Evolutionary conservation across 768 basidiomycete genomes (phyloP), one percentile per base, ranked within the genome.

Genomic region (Dentipellis fragilis): DNA sequence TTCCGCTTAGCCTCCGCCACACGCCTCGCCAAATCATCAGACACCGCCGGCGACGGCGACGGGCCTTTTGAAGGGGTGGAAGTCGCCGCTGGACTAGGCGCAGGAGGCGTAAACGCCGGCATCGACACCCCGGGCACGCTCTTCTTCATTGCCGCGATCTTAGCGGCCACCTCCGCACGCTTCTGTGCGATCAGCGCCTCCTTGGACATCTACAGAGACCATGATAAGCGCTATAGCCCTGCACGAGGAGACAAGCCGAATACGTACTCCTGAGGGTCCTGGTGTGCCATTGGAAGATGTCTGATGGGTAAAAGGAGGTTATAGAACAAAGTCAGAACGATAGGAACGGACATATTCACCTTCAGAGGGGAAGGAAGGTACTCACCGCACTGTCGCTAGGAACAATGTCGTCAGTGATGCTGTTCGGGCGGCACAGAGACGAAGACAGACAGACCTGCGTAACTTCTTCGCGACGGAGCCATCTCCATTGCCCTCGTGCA

Each of bases 1-100:
- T 87, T 80, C 38, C 84, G 78, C 68, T 88, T 91, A 11, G 93
- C 90, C 58, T 96, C 95, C 7, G 87, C 88, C 0, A 96, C 81
- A 57, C 80, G 75, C 8, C 82, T 80, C 0, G 81, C 73, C 5
- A 92, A 67, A 58, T 90, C 88, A 57, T 87, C 85, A 23, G 77
- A 67, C 23, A 74, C 72, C 47, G 57, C 57, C 36, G 59, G 54
- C 9, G 68, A 59, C 7, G 68, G 52, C 8, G 48, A 49, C 16
- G 22, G 19, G 29, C 19, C 17, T 42, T 14, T 14, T 10, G 65
- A 59, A 4, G 68, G 62, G 34, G 65, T 62, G 14, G 68, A 69
- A 0, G 66, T 62, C 3, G 66, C 22, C 1, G 53, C 51, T 7
- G 67, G 48, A 7, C 55, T 58, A 4, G 73, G 66, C 38, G 71